phyloP scores from a whole-genome alignment of 2,329 filamentous ascomycete species.

The Ophiostoma piceae region DNA sequence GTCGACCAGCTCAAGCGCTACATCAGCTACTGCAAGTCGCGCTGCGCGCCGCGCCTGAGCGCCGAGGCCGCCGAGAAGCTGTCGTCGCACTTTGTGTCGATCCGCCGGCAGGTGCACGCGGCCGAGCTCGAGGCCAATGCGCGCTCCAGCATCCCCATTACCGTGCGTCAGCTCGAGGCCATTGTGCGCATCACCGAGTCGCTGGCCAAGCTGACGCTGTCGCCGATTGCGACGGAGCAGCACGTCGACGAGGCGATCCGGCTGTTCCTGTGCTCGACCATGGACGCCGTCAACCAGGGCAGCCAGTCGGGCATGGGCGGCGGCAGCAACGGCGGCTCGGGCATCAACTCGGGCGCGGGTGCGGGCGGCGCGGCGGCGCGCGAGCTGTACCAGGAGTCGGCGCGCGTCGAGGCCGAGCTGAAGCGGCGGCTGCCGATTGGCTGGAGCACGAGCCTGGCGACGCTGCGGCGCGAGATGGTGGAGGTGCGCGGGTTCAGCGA shows the following conservation, averaged over 20 bases:
- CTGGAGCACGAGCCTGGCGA: slow-evolving; percentile 88
- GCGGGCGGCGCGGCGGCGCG: slow-evolving; percentile 64
- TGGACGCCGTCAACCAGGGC: slow-evolving; percentile 94
- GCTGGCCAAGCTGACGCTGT: slow-evolving; percentile 83
- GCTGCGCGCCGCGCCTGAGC: slow-evolving; percentile 86
- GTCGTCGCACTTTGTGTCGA: slow-evolving; percentile 94
- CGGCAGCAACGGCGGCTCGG: slow-evolving; percentile 19
- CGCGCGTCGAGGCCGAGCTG: slow-evolving; percentile 82
- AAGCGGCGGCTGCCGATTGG: slow-evolving; percentile 84
- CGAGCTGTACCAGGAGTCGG: slow-evolving; percentile 85
- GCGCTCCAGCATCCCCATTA: slow-evolving; percentile 92
- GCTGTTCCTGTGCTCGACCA: slow-evolving; percentile 90
- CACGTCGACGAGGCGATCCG: slow-evolving; percentile 98
- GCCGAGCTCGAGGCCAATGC: slow-evolving; percentile 85
- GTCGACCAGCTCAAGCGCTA: slow-evolving; percentile 98
- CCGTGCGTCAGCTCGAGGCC: slow-evolving; percentile 91
- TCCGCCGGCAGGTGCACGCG: slow-evolving; percentile 87
- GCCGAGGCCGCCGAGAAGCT: slow-evolving; percentile 91
- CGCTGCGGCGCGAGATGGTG: slow-evolving; percentile 82
- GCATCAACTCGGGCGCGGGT: slow-evolving; percentile 44
- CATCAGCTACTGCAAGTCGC: slow-evolving; percentile 94
- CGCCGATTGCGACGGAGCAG: slow-evolving; percentile 76
- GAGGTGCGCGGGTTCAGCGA: slow-evolving; percentile 88
- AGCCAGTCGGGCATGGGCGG: slow-evolving; percentile 38
- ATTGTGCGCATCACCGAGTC: slow-evolving; percentile 97